Evolutionary conservation across 83 land plant species (phyloP).

Genomic region (Isoetes engelmannii): DNA sequence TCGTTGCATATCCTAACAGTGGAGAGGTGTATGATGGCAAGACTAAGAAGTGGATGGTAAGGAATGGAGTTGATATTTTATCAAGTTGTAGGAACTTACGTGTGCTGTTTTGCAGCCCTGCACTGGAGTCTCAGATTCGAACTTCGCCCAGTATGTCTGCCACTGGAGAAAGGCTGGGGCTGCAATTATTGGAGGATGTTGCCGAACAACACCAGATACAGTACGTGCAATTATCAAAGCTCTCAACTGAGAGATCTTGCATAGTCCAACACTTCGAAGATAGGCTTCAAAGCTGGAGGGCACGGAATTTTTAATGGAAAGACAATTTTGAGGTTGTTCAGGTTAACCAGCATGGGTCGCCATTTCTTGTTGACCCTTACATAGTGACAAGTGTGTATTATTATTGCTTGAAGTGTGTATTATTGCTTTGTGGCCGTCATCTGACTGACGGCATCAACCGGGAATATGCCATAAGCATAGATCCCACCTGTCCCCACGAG

Average conservation of each 20-base stretch:
- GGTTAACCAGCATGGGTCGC: no score
- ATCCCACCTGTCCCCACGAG: no score
- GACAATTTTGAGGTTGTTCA: no score
- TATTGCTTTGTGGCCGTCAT: no score
- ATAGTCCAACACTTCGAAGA: no score
- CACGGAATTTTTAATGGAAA: no score
- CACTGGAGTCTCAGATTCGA: background rate
- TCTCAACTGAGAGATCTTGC: background rate
- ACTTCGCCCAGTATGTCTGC: background rate
- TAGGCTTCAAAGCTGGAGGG: no score
- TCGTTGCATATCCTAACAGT: conserved; percentile 84
- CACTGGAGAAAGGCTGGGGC: conserved; percentile 7
- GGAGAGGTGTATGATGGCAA: conserved; percentile 80
- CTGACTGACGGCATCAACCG: no score
- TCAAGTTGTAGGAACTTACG: background rate
- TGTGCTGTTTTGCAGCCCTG: conserved; percentile 1
- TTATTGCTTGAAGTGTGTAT: no score
- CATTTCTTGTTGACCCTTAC: no score
- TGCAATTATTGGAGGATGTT: conserved; percentile 3
- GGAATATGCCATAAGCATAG: no score
- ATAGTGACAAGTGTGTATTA: no score
- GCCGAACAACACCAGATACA: conserved; percentile 6
- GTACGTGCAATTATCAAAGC: background rate
- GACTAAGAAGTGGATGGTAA: conserved; percentile 83
- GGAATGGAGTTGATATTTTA: background rate